Conservation (phyloP, 257 asterid genomes). For the Thymus mandschuricus region DNA sequence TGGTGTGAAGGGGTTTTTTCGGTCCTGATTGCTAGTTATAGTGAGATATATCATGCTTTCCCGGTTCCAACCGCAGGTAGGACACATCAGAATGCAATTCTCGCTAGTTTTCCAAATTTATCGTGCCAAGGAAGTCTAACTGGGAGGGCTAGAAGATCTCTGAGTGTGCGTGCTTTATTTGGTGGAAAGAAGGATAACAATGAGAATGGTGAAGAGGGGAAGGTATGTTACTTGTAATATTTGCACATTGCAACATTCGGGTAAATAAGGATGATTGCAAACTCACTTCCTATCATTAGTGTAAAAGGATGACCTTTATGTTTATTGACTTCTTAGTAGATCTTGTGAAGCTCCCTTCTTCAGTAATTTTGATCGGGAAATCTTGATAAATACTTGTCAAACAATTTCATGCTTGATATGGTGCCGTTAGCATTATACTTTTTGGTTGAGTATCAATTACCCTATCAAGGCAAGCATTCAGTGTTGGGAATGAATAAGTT, state of each 20-base stretch:
- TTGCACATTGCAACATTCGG: not conserved
- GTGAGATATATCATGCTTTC: not conserved
- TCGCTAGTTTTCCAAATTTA: constrained; percentile 35
- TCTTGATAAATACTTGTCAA: not conserved
- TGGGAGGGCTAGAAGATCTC: constrained; percentile 48
- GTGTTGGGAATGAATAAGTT: not conserved
- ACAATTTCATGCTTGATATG: not conserved
- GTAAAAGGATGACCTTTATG: not conserved
- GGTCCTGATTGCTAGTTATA: not conserved
- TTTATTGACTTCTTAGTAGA: not conserved
- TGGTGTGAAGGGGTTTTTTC: not conserved
- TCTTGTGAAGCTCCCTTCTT: not conserved
- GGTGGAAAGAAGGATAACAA: constrained; percentile 74
- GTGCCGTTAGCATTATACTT: not conserved
- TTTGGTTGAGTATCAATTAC: not conserved
- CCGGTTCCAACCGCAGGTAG: constrained; percentile 38
- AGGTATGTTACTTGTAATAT: constrained; percentile 47
- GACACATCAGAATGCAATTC: constrained; percentile 35
- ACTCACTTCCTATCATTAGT: not conserved
- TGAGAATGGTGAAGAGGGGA: constrained; percentile 66
- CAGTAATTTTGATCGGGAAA: not conserved
- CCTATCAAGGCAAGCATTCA: not conserved
- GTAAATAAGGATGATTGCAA: not conserved
- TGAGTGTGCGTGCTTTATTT: constrained; percentile 65
- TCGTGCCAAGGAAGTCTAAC: constrained; percentile 35